A percentile compares a stretch with the other conserved stretches of the same genome.
These are phyloP conservation scores for Sphaceloma murrayae DNA, from an alignment of 2,329 filamentous ascomycete species.

Conservation along the genomic window DNA sequence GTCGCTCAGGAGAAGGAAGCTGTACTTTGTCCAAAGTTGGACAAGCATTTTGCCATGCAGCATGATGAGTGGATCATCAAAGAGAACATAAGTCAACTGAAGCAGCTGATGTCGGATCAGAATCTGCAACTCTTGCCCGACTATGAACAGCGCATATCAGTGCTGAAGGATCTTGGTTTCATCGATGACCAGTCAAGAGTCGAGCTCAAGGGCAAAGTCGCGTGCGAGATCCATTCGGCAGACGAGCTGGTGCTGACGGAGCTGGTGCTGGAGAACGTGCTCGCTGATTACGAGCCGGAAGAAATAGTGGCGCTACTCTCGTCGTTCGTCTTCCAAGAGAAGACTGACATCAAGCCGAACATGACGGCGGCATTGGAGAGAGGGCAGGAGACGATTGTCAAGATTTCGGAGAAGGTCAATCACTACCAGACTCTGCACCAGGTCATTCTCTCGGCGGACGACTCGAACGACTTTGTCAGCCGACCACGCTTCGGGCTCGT, in stretches of 20 bases:
- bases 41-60: slow-evolving; percentile 92
- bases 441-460: slow-evolving; percentile 81
- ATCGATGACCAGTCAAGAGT: slow-evolving; percentile 81
- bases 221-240: slow-evolving; percentile 94
- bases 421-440: slow-evolving; percentile 80
- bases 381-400: slow-evolving; percentile 76
- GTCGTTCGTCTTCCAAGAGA: slow-evolving; percentile 95
- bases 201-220: slow-evolving; percentile 94
- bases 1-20: slow-evolving; percentile 52
- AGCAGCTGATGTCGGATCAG: slow-evolving; percentile 86
- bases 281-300: slow-evolving; percentile 88
- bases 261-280: slow-evolving; percentile 89
- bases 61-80: slow-evolving; percentile 96
- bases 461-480: slow-evolving; percentile 84
- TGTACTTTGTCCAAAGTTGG: slow-evolving; percentile 62
- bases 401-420: slow-evolving; percentile 88
- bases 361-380: slow-evolving; percentile 73
- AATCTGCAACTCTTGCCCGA: slow-evolving; percentile 92
- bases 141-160: slow-evolving; percentile 88
- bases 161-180: slow-evolving; percentile 84
- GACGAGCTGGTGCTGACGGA: slow-evolving; percentile 95
- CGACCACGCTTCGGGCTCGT: slow-evolving; percentile 84
- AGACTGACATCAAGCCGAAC: slow-evolving; percentile 71
- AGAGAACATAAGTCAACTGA: slow-evolving; percentile 80
- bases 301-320: slow-evolving; percentile 93